These are phyloP conservation scores for Aspergillus proliferans DNA, from an alignment of 2,329 filamentous ascomycete genomes.

Conservation along the genomic window DNA sequence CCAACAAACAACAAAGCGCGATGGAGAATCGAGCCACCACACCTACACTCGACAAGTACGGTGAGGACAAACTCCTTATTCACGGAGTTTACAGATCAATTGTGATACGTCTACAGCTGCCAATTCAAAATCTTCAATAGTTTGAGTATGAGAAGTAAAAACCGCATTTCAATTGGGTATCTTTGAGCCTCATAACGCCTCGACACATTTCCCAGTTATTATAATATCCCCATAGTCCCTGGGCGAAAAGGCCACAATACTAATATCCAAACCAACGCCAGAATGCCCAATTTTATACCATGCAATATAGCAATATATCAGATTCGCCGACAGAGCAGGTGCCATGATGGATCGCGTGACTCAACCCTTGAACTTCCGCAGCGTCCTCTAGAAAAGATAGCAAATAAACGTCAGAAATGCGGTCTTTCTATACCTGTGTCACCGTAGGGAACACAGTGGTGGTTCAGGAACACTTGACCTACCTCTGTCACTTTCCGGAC, in stretches of 20 bases:
- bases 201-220: no score
- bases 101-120: no score
- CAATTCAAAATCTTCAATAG: no score
- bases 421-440: neutral
- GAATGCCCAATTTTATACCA: neutral
- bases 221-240: no score
- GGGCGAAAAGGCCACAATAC: no score
- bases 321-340: neutral
- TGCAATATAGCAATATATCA: neutral
- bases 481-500: constrained; percentile 73
- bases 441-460: neutral
- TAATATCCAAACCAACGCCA: no score
- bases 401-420: constrained; percentile 4
- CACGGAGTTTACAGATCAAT: no score
- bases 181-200: no score
- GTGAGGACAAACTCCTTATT: neutral
- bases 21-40: neutral
- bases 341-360: neutral
- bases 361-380: constrained; percentile 65
- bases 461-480: constrained; percentile 20
- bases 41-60: neutral
- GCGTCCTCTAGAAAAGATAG: constrained; percentile 47
- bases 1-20: constrained; percentile 1
- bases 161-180: no score
- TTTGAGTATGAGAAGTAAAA: no score